These are phyloP conservation scores for Russula emetica DNA, from an alignment of 768 basidiomycete species.

Conservation along the genomic window DNA sequence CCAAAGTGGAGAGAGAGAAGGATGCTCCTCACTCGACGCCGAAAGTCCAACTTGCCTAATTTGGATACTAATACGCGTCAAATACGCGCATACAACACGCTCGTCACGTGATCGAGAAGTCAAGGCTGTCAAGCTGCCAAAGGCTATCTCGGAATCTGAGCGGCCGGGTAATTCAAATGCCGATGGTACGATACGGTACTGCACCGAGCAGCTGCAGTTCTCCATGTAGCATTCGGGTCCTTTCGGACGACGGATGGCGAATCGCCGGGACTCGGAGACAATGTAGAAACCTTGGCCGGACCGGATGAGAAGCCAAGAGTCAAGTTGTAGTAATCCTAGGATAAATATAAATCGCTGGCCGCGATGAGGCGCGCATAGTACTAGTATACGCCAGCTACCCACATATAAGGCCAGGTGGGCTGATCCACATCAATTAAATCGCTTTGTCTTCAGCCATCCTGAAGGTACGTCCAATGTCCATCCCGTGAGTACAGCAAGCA, in stretches of 20 bases:
- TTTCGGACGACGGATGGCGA: background rate
- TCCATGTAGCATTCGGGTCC: background rate
- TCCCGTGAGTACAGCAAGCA: conserved; percentile 9
- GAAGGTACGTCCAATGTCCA: no score
- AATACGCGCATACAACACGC: conserved; percentile 26
- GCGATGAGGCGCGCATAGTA: background rate
- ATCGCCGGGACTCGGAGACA: background rate
- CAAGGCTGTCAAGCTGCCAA: no score
- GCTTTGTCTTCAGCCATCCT: background rate
- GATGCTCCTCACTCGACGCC: background rate
- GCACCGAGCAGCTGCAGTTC: no score
- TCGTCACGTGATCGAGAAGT: conserved; percentile 11
- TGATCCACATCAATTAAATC: background rate
- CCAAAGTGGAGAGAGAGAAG: background rate
- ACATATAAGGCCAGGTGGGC: conserved; percentile 5
- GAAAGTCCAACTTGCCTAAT: conserved; percentile 14
- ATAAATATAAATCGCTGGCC: background rate
- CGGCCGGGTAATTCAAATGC: background rate
- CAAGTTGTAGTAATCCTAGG: no score
- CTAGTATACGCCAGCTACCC: background rate
- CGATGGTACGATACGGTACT: background rate
- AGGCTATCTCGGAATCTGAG: background rate
- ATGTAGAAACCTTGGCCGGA: no score
- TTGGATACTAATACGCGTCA: background rate
- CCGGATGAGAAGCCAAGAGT: no score